Base-by-base conservation (phyloP, 176 grass and related monocot species). In the Raddia guianensis region DNA sequence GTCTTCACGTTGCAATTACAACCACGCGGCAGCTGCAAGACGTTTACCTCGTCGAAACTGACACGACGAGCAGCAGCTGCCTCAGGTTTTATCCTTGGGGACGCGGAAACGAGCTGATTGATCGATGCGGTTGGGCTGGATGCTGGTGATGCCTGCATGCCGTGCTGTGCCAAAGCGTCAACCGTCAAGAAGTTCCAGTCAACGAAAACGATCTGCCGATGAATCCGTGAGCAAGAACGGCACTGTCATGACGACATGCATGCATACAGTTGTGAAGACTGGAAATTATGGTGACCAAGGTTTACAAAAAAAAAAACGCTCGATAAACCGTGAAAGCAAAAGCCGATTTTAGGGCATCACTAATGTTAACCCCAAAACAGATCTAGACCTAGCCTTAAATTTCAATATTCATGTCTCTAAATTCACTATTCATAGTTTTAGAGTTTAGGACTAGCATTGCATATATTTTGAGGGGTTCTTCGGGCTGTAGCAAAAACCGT, bases 1-100 rank as follows among this genome's bases (percentile, higher is more conserved):
- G 80, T 67, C 81, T 75, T 83, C 81, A 83, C 72, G 81, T 37
- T 20, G 40, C 53, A 10, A 8, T 14, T 18, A 48, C 66, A n/a
- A 2, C 34, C 63, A 48, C 51, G 0, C 40, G 11, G 33, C 42
- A 12, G 52, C 42, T 76, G 27, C 27, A 27, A 0, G 72, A 60
- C 34, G 53, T 61, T 43, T 62, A 70, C 50, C 9, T 56, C 7
- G 2, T 32, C 6, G 53, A 46, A 9, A 21, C 19, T 55, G 81
- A n/a, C 49, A 8, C 20, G 12, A 55, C 63, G 50, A 53, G 65
- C 12, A 35, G 45, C 57, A 11, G 7, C 2, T 27, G 7, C 3
- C 42, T 18, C 4, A 7, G 62, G 48, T 19, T 66, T 66, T 67
- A 14, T 49, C 45, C 21, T 3, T 43, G 1, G n/a, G 46, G 19